Conservation (phyloP, 78 protist genomes). For the Mantamonas sphyraenae region DNA sequence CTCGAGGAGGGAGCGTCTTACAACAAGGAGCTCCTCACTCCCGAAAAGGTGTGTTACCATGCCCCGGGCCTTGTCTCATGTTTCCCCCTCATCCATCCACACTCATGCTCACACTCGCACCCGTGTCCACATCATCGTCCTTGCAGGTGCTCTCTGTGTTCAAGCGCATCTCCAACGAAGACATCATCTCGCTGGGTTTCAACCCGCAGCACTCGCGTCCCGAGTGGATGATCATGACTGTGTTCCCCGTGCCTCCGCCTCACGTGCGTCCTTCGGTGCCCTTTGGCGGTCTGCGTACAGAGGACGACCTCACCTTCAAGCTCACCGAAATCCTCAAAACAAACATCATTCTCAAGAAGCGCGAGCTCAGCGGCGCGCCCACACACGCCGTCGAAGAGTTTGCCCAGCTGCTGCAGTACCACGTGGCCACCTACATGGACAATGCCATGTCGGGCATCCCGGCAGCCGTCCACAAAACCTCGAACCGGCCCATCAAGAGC, state of each 20-base stretch:
- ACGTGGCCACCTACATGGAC: conserved; percentile 83
- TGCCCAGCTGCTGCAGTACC: conserved; percentile 68
- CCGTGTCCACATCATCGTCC: no score
- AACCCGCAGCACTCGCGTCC: conserved; percentile 86
- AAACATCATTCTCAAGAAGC: conserved; percentile 52
- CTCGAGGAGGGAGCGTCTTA: no score
- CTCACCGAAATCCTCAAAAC: conserved; percentile 76
- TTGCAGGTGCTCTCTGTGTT: no score
- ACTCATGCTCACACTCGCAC: no score
- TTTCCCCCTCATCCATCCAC: no score
- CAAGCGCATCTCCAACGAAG: conserved; percentile 53
- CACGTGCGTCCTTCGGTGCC: conserved; percentile 90
- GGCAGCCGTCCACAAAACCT: neutral
- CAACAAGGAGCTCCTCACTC: no score
- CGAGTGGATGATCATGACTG: conserved; percentile 89
- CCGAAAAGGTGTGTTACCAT: no score
- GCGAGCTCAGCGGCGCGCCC: conserved; percentile 55
- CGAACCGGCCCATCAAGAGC: neutral
- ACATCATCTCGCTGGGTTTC: conserved; percentile 54
- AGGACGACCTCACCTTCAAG: conserved; percentile 82
- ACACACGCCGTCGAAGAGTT: conserved; percentile 42
- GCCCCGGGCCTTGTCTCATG: no score
- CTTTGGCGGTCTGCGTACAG: conserved; percentile 40
- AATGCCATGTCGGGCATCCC: conserved; percentile 83
- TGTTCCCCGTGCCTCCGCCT: conserved; percentile 97